Conservation (phyloP, 768 basidiomycete genomes). For the Cyclocybe cylindracea region DNA sequence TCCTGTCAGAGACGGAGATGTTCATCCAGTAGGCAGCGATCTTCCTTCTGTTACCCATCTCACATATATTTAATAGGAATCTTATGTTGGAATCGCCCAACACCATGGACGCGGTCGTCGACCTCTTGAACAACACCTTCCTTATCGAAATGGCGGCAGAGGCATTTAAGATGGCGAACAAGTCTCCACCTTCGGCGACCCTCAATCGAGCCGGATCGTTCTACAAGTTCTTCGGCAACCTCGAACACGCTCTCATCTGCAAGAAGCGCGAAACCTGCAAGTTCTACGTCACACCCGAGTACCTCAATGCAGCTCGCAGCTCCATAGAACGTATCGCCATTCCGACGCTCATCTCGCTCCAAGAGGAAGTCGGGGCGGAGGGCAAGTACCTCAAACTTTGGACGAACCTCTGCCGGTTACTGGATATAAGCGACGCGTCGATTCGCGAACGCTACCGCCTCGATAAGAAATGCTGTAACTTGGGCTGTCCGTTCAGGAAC, state of each 20-base stretch:
- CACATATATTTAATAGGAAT: background rate
- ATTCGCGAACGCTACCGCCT: too few species aligned
- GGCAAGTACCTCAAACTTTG: too few species aligned
- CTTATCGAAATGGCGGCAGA: conserved; percentile 1
- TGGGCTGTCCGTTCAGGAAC: too few species aligned
- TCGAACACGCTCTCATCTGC: background rate
- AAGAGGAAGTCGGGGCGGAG: too few species aligned
- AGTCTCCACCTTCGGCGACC: background rate
- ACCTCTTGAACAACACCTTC: background rate
- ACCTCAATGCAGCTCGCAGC: background rate
- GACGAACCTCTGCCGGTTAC: too few species aligned
- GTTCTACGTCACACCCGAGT: background rate
- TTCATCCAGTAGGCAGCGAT: too few species aligned
- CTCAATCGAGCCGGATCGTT: background rate
- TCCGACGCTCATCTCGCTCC: background rate
- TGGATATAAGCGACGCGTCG: too few species aligned
- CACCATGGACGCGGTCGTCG: background rate
- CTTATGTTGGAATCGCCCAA: background rate
- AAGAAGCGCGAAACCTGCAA: background rate
- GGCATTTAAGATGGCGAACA: background rate
- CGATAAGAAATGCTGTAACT: too few species aligned
- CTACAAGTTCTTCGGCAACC: background rate
- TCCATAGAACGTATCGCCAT: background rate
- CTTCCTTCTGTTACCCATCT: too few species aligned
- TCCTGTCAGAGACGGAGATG: background rate